Evolutionary conservation across 2,329 filamentous ascomycete species (phyloP), one percentile per base, ranked within the genome.

Genomic region (Colletotrichum sidae): DNA sequence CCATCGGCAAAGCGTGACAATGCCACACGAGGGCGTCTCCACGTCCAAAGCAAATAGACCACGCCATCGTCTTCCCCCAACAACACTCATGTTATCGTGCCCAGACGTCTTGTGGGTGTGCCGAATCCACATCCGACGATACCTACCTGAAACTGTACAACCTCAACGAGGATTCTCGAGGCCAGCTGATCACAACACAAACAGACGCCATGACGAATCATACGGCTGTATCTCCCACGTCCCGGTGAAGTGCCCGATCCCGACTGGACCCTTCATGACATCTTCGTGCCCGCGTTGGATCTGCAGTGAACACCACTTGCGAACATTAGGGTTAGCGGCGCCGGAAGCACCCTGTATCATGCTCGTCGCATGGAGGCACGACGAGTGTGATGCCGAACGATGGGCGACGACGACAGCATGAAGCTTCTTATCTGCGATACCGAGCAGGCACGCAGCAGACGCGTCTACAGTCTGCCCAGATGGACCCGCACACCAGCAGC

Each of bases 91-190:
- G 25, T 25, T 25, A 37, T 49, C 42, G 47, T 35, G 44, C 42
- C 41, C 13, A 41, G 44, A n/a, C 46, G 25, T 25, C 15, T 46
- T 11, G 37, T 37, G 45, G 58, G 52, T 56, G 63, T 58, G 59
- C 42, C 41, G 60, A 55, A 47, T 53, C 58, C 63, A 66, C 63
- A 63, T 63, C 7, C 39, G 53, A 63, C 52, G 53, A 49, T n/a
- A 66, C 58, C 63, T 42, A 63, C 41, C 58, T 63, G 63, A 66
- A 39, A 66, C 58, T 57, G 53, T 66, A 41, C 63, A 34, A 57
- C 63, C 58, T 57, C 37, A 15, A 37, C 15, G 46, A 55, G 10
- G 33, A 56, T 45, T 35, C 15, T 39, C 38, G 25, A 33, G 58
- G 56, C 63, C 63, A 66, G 63, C 58, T 66, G 63, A 66, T 49